These are phyloP conservation scores for Fusarium xylarioides DNA, from an alignment of 2,329 filamentous ascomycete species.

Conservation along the genomic window DNA sequence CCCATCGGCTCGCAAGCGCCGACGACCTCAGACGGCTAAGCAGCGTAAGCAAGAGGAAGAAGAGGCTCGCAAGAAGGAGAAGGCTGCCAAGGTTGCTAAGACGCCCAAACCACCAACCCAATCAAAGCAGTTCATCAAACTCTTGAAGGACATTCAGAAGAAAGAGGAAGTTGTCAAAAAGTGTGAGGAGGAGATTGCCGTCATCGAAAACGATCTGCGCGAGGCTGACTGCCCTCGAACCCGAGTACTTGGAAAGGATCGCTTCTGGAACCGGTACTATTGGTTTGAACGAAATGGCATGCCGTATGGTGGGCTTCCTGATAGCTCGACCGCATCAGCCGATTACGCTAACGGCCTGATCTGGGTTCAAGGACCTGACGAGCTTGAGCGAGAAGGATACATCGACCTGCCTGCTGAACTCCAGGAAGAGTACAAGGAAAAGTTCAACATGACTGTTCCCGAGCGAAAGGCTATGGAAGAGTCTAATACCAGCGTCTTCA, in stretches of 20 bases:
- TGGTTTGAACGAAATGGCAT: constrained; percentile 99
- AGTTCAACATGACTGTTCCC: constrained; percentile 83
- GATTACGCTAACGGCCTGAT: constrained; percentile 93
- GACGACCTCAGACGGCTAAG: constrained; percentile 68
- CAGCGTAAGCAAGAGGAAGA: constrained; percentile 82
- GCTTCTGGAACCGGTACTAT: constrained; percentile 98
- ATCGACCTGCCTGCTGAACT: constrained; percentile 79
- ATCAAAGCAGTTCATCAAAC: constrained; percentile 86
- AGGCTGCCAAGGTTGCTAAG: constrained; percentile 71
- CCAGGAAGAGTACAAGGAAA: constrained; percentile 77
- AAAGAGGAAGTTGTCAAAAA: constrained; percentile 82
- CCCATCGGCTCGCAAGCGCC: constrained; percentile 60
- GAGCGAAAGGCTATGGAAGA: constrained; percentile 90
- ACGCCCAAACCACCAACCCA: constrained; percentile 75
- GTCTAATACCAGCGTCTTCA: constrained; percentile 79
- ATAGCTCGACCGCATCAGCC: constrained; percentile 86
- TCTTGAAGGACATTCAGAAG: constrained; percentile 88
- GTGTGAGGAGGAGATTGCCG: constrained; percentile 85
- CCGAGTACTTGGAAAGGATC: constrained; percentile 87
- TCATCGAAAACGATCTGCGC: constrained; percentile 89
- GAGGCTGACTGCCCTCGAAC: constrained; percentile 94
- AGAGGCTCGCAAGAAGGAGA: constrained; percentile 66
- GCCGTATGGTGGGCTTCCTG: constrained; percentile 89
- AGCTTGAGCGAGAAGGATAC: constrained; percentile 85
- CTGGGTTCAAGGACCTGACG: constrained; percentile 95